Evolutionary conservation across 768 basidiomycete species (phyloP).

Genomic region (Mycena indigotica): DNA sequence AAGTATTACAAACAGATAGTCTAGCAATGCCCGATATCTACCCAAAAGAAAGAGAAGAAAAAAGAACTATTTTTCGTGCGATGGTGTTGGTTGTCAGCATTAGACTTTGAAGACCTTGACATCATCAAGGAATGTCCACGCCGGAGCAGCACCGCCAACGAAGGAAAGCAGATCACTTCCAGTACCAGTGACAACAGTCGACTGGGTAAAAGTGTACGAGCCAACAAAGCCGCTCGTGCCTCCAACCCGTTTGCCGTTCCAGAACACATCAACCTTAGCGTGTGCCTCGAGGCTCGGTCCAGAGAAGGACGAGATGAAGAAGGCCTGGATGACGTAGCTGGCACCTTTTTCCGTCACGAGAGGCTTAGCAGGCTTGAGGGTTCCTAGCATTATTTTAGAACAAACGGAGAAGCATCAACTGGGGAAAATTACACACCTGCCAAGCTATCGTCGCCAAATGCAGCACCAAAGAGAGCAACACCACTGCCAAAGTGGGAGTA

Average conservation of each 20-base stretch:
- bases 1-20: no score
- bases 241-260: slow-evolving; percentile 42
- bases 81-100: no score
- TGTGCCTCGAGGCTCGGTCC: slow-evolving; percentile 33
- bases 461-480: slow-evolving; percentile 47
- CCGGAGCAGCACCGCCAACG: slow-evolving; percentile 47
- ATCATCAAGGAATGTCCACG: slow-evolving; percentile 54
- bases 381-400: no score
- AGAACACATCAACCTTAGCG: slow-evolving; percentile 43
- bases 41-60: no score
- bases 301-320: slow-evolving; percentile 43
- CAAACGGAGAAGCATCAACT: no score
- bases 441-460: slow-evolving; percentile 40
- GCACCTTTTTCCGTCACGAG: slow-evolving; percentile 39
- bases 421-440: no score
- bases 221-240: slow-evolving; percentile 37
- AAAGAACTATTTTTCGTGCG: no score
- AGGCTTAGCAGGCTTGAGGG: slow-evolving; percentile 34
- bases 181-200: slow-evolving; percentile 37
- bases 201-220: slow-evolving; percentile 41
- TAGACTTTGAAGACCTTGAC: slow-evolving; percentile 29
- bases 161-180: slow-evolving; percentile 43
- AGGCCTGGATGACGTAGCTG: slow-evolving; percentile 45
- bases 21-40: no score
- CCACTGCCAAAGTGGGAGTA: slow-evolving; percentile 45